Evolutionary conservation across 2,329 filamentous ascomycete species (phyloP), one percentile per base, ranked within the genome.

Genomic region (Microsporum canis): DNA sequence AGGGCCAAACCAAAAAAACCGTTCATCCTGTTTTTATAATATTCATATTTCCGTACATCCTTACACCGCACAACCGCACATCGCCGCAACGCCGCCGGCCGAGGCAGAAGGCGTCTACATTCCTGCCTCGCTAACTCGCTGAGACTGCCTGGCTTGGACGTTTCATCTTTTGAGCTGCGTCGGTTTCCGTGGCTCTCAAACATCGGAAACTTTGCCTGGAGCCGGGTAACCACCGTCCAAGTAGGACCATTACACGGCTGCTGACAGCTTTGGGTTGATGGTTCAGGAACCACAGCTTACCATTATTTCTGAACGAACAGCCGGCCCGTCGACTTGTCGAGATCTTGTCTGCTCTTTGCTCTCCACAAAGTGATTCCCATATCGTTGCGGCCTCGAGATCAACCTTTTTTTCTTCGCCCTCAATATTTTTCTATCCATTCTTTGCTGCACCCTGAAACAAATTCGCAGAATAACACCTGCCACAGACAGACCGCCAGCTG

Each of bases 121-220:
- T 8, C 7, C 8, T 3, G 2, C 1, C 4, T 23, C 3, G 23
- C 23, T 12, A 49, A 49, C 5, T 29, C 45, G 23, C 45, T 27
- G 17, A 49, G 45, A 29, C 45, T 31, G 34, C 33, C 49, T 55
- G 49, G 29, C 29, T 36, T 55, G 33, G 49, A 17, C 49, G 49
- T 55, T 36, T 55, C 49, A 55, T 31, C 49, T 36, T 23, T 31
- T 27, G 29, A 34, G 10, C 49, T 55, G 33, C 49, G 49, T 55
- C 49, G 49, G 49, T 55, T 55, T 55, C 49, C 49, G 49, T 55
- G 49, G 49, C 49, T 55, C 49, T 55, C 49, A 55, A 55, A 55
- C 49, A 55, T 55, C 49, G 49, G 49, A 55, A 55, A 55, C 49
- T 55, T 55, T 55, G 49, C 49, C 49, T 31, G 49, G n/a, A 36